Conservation (phyloP, 1,284 basidiomycete species). For the Moesziomyces sp. region DNA sequence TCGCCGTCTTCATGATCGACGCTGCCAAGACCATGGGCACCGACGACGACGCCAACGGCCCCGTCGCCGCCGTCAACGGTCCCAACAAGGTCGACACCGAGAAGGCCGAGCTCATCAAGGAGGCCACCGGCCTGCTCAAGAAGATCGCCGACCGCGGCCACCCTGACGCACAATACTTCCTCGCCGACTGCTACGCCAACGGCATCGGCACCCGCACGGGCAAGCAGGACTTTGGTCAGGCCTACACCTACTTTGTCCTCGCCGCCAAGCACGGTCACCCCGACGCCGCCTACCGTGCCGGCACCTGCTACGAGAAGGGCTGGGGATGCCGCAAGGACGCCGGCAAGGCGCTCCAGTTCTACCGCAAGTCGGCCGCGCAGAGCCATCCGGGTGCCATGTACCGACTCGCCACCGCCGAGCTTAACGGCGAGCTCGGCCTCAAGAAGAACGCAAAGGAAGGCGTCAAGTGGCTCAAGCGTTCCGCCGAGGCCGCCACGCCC, state of each 20-base stretch:
- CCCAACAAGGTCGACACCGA: conserved; percentile 39
- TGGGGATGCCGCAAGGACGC: conserved; percentile 96
- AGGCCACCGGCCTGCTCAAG: conserved; percentile 86
- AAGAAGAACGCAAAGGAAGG: conserved; percentile 91
- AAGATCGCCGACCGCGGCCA: conserved; percentile 92
- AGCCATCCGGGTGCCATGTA: conserved; percentile 96
- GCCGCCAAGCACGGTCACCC: conserved; percentile 98
- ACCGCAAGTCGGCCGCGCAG: conserved; percentile 87
- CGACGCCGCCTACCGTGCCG: conserved; percentile 93
- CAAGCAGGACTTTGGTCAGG: conserved; percentile 94
- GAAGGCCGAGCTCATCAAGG: conserved; percentile 80
- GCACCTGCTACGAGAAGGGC: conserved; percentile 97
- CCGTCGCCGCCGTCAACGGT: conserved; percentile 27
- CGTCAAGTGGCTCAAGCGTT: conserved; percentile 97
- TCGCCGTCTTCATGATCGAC: conserved; percentile 98
- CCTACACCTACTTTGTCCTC: conserved; percentile 93
- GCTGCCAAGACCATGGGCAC: conserved; percentile 71
- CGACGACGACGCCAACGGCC: conserved; percentile 29
- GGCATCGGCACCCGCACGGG: conserved; percentile 86
- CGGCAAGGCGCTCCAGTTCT: conserved; percentile 91
- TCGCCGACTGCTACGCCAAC: conserved; percentile 97
- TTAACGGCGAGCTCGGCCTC: conserved; percentile 92
- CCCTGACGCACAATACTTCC: conserved; percentile 92
- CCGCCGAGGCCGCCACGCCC: conserved; percentile 79
- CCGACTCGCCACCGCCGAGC: conserved; percentile 91